Evolutionary conservation across 1,139 yeast species (phyloP), one percentile per base, ranked within the genome.

Genomic region (Lodderomyces beijingensis): DNA sequence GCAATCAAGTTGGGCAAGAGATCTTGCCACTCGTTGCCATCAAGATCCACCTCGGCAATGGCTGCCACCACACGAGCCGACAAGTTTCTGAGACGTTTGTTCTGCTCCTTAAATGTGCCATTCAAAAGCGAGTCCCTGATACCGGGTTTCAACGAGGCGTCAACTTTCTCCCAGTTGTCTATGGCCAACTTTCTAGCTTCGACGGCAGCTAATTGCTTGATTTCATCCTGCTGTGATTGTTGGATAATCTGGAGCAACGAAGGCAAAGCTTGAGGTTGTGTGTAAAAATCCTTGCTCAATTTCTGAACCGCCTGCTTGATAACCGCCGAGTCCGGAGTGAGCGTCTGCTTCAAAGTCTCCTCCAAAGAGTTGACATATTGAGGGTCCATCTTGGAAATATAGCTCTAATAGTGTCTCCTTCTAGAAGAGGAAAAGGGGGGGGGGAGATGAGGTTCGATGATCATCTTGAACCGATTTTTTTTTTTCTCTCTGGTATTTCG

Each of bases 161-260:
- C 82, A 32, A 77, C 54, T 3, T 36, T 35, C 25, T 68, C 76
- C 98, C 98, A 91, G 52, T 78, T 79, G 44, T 72, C 68, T 34
- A 72, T 52, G 32, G 87, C 78, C 53, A 84, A 74, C 60, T 93
- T 91, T 63, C 96, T 79, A 28, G 89, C 89, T 62, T 91, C 98
- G 40, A 91, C 96, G 41, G 96, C 95, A 12, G 97, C 95, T 44
- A 91, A 70, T 60, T 88, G 96, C 54, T 74, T 76, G 46, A 84
- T 57, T 47, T 79, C 77, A 40, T 70, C 77, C 45, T 76, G 77
- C 26, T 67, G 64, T 43, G 79, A 75, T 45, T 70, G 70, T 59
- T 84, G 91, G 53, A 87, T 71, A 44, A 91, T 76, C 51, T 85
- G 94, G 47, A 91, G 66, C 54, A 89, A 70, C 7, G 95, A 80